Evolutionary conservation across 352 stramenopile genomes (phyloP), one percentile per base, ranked within the genome.

Genomic region (Sclerospora graminicola): DNA sequence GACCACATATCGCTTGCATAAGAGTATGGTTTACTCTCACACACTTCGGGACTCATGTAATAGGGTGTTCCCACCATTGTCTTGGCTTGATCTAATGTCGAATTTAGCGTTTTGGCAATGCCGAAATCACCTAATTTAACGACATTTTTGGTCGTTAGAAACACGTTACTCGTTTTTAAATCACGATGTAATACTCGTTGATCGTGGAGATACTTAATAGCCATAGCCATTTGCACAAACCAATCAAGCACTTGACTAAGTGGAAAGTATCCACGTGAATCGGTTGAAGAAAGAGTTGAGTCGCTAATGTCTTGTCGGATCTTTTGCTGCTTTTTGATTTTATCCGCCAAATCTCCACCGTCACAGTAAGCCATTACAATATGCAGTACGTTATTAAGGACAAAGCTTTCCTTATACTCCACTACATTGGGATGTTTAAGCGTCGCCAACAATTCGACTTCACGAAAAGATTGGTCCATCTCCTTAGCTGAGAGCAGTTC

Each of bases 321-420:
- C 23, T 44, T 45, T 7, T 70, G 61, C 48, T 71, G 71, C 26
- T 70, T 54, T 31, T 80, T 72, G 40, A 90, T 84, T 30, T 69
- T 66, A 3, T 51, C 66, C 0, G 78, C 65, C 38, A 90, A 57
- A 54, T 96, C 84, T 6, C 86, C 86, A 15, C 89, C 87, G 59
- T 98, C 92, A 52, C 89, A 97, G 52, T 97, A 98, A 19, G 86
- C 83, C 92, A 98, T 97, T 41, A 95, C 84, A 48, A 97, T 97
- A 55, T 94, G 93, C 43, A 97, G 69, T 14, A 89, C 68, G 37
- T 85, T 73, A 36, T 70, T 56, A 31, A 67, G 45, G 8, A 77
- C 75, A 53, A 97, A 95, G 55, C 64, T 94, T 41, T 97, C 92
- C 44, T 84, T 93, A 66, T 97, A 98, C 41, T 91, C 82, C 41